Conservation (phyloP, 192 early-diverging fungal genomes). For the Podila verticillata region DNA sequence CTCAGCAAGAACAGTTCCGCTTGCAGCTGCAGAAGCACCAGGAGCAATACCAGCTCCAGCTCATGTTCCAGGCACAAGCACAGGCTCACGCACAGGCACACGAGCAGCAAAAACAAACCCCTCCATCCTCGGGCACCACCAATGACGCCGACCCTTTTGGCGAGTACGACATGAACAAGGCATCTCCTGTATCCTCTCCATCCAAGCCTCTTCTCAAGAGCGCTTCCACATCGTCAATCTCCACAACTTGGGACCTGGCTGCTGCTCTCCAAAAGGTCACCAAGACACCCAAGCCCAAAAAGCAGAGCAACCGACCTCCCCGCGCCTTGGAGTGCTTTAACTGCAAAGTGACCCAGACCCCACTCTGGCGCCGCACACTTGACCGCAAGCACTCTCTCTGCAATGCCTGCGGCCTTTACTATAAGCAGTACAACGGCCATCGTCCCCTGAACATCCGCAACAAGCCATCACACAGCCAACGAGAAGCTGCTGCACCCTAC, state of each 20-base stretch:
- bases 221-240: background rate
- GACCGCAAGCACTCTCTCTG: constrained; percentile 86
- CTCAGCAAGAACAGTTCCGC: constrained; percentile 48
- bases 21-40: constrained; percentile 47
- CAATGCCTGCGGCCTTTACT: constrained; percentile 94
- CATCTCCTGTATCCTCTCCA: background rate
- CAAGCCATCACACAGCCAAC: constrained; percentile 39
- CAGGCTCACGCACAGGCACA: constrained; percentile 12
- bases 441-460: constrained; percentile 75
- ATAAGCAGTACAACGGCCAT: constrained; percentile 87
- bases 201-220: background rate
- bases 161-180: constrained; percentile 24
- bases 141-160: constrained; percentile 37
- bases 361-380: constrained; percentile 86
- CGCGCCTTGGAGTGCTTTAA: constrained; percentile 72
- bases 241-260: constrained; percentile 6
- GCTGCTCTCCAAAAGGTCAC: constrained; percentile 19
- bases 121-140: constrained; percentile 8
- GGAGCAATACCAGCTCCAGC: constrained; percentile 35
- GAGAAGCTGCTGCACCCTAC: constrained; percentile 28
- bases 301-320: constrained; percentile 47
- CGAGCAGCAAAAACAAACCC: constrained; percentile 11
- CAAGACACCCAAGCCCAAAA: constrained; percentile 44
- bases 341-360: constrained; percentile 85
- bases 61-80: constrained; percentile 27